These are phyloP conservation scores for Benincasa hispida DNA, from an alignment of 306 rosid genomes.

Conservation along the genomic window DNA sequence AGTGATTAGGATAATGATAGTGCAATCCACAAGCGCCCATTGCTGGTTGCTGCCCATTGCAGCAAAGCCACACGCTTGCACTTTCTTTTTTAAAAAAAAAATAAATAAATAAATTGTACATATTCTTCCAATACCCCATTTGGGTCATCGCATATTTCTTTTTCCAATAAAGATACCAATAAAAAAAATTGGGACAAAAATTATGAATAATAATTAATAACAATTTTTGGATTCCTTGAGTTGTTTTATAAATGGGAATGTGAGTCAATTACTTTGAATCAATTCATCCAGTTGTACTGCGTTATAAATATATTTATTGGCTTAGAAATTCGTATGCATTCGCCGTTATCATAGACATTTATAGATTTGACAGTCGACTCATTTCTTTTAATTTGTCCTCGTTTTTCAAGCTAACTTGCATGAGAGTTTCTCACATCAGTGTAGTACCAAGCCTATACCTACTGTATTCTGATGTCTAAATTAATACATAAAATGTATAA, in stretches of 20 bases:
- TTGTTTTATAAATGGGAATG: background rate
- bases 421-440: no score
- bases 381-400: no score
- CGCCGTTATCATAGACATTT: no score
- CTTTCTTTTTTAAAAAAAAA: background rate
- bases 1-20: background rate
- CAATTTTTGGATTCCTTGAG: conserved; percentile 26
- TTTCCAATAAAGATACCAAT: background rate
- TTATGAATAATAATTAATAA: background rate
- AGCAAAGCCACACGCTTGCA: conserved; percentile 3
- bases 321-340: no score
- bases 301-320: background rate
- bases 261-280: conserved; percentile 43
- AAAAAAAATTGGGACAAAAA: background rate
- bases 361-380: no score
- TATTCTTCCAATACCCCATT: background rate
- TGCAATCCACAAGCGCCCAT: conserved; percentile 2
- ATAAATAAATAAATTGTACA: background rate
- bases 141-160: background rate
- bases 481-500: no score
- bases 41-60: background rate
- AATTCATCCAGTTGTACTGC: conserved; percentile 19
- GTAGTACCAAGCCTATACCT: no score
- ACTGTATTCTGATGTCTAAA: no score
- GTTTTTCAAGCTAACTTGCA: no score